phyloP scores from a whole-genome alignment of 2,329 filamentous ascomycete genomes.

The Stagonosporopsis rhizophila region DNA sequence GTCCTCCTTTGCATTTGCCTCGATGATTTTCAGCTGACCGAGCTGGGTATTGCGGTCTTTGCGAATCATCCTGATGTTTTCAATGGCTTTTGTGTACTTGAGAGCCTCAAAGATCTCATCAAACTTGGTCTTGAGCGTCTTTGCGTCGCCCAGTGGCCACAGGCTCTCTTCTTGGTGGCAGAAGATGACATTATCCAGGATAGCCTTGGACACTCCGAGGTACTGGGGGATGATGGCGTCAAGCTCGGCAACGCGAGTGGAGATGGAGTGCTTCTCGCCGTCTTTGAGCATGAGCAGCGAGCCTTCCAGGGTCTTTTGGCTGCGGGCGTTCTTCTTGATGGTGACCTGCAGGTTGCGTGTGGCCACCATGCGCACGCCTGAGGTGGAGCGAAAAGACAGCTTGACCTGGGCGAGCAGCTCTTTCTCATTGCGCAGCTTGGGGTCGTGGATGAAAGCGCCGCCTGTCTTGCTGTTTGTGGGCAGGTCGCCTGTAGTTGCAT shows the following conservation, averaged over 20 bases:
- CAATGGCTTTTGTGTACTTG: constrained; percentile 97
- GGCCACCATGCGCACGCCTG: constrained; percentile 79
- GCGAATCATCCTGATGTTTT: constrained; percentile 85
- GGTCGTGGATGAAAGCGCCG: constrained; percentile 95
- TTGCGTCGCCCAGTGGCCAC: constrained; percentile 93
- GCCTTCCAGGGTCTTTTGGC: constrained; percentile 84
- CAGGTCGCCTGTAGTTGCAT: constrained; percentile 92
- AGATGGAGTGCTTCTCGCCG: constrained; percentile 80
- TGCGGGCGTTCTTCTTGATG: constrained; percentile 78
- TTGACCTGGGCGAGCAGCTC: constrained; percentile 92
- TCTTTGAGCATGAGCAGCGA: constrained; percentile 77
- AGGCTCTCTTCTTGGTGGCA: constrained; percentile 98
- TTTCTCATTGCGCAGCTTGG: constrained; percentile 87
- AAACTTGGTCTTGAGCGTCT: constrained; percentile 87
- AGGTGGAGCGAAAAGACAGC: constrained; percentile 81
- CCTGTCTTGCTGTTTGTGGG: constrained; percentile 87
- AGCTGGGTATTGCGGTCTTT: constrained; percentile 85
- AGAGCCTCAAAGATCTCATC: constrained; percentile 97
- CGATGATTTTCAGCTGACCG: constrained; percentile 73
- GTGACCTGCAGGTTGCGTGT: constrained; percentile 85
- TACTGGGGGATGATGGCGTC: constrained; percentile 84
- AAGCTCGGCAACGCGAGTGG: constrained; percentile 80
- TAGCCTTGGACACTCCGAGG: constrained; percentile 86
- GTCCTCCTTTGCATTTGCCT: constrained; percentile 78
- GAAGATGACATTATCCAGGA: constrained; percentile 95